Evolutionary conservation across 768 basidiomycete genomes (phyloP).

Genomic region (Rhizopogon roseolus): DNA sequence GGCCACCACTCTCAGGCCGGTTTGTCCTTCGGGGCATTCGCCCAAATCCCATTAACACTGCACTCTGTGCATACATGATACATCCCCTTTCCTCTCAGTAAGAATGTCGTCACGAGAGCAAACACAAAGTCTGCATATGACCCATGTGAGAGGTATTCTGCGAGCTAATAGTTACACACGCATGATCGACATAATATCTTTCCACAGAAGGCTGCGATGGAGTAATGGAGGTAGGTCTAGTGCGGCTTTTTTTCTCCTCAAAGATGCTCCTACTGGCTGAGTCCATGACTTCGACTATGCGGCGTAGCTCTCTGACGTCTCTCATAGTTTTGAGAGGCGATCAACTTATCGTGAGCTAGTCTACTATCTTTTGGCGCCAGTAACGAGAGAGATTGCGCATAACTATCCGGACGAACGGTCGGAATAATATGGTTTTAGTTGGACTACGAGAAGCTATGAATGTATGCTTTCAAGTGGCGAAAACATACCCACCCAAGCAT

Average conservation of each 20-base stretch:
- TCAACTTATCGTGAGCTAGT: conserved; percentile 13
- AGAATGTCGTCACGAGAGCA: too few species aligned
- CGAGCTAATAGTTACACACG: conserved; percentile 11
- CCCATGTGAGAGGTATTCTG: background rate
- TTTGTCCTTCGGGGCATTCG: too few species aligned
- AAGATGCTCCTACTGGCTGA: conserved; percentile 9
- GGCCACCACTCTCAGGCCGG: too few species aligned
- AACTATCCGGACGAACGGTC: conserved; percentile 12
- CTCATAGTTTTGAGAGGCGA: background rate
- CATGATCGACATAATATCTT: conserved; percentile 25
- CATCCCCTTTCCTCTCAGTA: too few species aligned
- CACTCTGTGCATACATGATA: too few species aligned
- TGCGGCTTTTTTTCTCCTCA: conserved; percentile 13
- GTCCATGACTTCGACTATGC: conserved; percentile 14
- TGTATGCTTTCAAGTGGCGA: background rate
- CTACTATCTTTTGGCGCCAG: conserved; percentile 12
- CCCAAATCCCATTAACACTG: too few species aligned
- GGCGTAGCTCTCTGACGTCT: background rate
- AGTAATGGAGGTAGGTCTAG: background rate
- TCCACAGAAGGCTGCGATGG: background rate
- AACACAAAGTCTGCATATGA: background rate
- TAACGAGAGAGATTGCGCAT: conserved; percentile 9
- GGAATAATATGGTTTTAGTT: conserved; percentile 7
- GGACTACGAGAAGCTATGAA: conserved; percentile 1
- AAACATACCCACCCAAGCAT: conserved; percentile 4